Percentiles rank a stretch among this genome's conserved stretches.
These are phyloP conservation scores for Alisma plantagoaquatica DNA, from an alignment of 106 monocot genomes.

Conservation along the genomic window DNA sequence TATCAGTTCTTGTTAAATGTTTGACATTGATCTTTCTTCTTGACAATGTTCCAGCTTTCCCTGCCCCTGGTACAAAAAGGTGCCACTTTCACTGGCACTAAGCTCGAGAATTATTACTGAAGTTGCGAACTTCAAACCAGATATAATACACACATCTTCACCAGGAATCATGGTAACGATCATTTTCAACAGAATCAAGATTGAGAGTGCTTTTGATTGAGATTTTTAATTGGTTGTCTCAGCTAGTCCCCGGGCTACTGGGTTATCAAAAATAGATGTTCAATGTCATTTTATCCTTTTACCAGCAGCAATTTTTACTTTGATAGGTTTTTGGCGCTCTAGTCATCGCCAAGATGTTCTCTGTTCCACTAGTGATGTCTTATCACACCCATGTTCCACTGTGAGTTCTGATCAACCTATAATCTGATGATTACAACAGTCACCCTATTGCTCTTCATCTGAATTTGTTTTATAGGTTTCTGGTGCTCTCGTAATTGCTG, in stretches of 20 bases:
- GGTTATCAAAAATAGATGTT: too few relatives aligned
- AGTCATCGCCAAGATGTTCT: slow-evolving; percentile 73
- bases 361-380: slow-evolving; percentile 83
- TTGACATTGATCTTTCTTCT: too few relatives aligned
- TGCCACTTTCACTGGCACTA: slow-evolving; percentile 85
- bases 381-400: slow-evolving; percentile 98
- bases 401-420: too few relatives aligned
- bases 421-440: too few relatives aligned
- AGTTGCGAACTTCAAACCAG: slow-evolving; percentile 88
- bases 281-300: not conserved
- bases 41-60: slow-evolving; percentile 93
- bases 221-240: too few relatives aligned
- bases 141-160: slow-evolving; percentile 90
- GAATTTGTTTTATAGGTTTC: too few relatives aligned
- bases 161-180: slow-evolving; percentile 86
- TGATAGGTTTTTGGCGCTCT: slow-evolving; percentile 99
- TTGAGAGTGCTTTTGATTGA: not conserved
- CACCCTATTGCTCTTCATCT: too few relatives aligned
- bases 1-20: not conserved
- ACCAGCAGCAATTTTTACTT: not conserved
- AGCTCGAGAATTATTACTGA: slow-evolving; percentile 92
- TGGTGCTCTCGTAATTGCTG: too few relatives aligned
- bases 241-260: too few relatives aligned
- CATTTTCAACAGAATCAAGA: not conserved
- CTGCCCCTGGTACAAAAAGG: slow-evolving; percentile 81